phyloP scores from a whole-genome alignment of 805 yeast genomes.

The Cyberlindnera maclurae region DNA sequence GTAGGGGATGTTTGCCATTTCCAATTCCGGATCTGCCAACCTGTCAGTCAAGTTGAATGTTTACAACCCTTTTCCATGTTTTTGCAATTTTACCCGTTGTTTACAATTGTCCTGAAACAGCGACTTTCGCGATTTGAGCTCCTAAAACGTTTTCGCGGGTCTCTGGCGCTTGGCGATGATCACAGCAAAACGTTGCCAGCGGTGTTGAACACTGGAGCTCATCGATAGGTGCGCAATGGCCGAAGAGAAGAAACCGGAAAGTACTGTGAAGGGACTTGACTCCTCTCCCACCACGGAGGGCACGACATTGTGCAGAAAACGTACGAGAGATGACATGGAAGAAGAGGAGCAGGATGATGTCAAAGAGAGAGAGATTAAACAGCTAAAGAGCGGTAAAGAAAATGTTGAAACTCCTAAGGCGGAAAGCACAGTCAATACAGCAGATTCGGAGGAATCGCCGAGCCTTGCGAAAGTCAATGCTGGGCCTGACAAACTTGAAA shows the following conservation, averaged over 20 bases:
- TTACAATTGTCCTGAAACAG: slow-evolving; percentile 9
- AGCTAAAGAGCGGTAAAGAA: slow-evolving; percentile 15
- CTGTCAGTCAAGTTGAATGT: no score
- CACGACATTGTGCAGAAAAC: slow-evolving; percentile 15
- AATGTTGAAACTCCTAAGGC: slow-evolving; percentile 4
- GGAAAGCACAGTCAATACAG: slow-evolving; percentile 9
- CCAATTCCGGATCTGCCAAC: background rate
- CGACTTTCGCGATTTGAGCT: slow-evolving; percentile 3
- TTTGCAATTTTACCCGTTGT: slow-evolving; percentile 3
- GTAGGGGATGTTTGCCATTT: slow-evolving; percentile 25
- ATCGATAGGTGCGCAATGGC: background rate
- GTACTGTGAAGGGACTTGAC: background rate
- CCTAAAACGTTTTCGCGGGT: background rate
- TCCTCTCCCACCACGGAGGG: background rate
- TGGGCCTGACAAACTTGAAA: background rate
- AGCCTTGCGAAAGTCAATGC: slow-evolving; percentile 2
- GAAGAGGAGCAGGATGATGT: slow-evolving; percentile 15
- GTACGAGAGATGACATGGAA: slow-evolving; percentile 24
- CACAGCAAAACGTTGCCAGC: background rate
- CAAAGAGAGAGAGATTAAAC: slow-evolving; percentile 15
- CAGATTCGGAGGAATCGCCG: slow-evolving; percentile 2
- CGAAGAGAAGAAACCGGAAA: background rate
- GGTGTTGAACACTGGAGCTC: background rate
- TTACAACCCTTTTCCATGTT: no score
- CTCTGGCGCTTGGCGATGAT: background rate